Base-by-base conservation (phyloP, 2,329 filamentous ascomycete species). In the Talaromyces sp. region DNA sequence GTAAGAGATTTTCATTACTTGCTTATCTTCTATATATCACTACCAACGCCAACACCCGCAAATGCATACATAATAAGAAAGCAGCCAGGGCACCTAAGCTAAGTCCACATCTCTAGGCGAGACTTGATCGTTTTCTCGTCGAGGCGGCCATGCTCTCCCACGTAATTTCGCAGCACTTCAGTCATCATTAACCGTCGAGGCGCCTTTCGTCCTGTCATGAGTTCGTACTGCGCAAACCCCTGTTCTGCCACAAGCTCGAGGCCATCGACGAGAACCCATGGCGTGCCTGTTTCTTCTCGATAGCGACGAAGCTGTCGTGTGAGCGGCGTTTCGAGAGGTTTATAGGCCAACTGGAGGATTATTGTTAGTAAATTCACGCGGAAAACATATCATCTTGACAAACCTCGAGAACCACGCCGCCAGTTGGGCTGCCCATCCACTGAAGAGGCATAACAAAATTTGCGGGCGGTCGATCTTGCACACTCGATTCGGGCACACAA, bases 141-240 rank as follows among this genome's bases (percentile, higher is more conserved):
- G 61, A 75, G 72, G 7, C 62, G 66, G 21, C 72, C 73, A 56
- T 66, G 64, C 12, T 74, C 72, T 11, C 72, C 73, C 26, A 67
- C 68, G 55, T 74, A 75, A 58, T 75, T 73, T 19, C 66, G 68
- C 32, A 75, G 66, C 12, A 88, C 85, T 66, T 87, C 86, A 48
- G 84, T 79, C 62, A 88, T 82, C 89, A 93, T 92, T 41, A 89
- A 72, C 51, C 84, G 77, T 27, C 89, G 82, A 1, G 89, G 89
- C 17, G 88, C 88, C 71, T 87, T 83, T 53, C 88, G 80, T 0
- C 89, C 89, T 0, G 89, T 92, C 70, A 92, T 91, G 2, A 92
- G 74, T 73, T 93, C 90, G 68, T 92, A 93, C 67, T 92, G 89
- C 1, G 89, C 89, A 73, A 90, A 90, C 0, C 88, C 90, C 69